Evolutionary conservation across 2,329 filamentous ascomycete species (phyloP), one percentile per base, ranked within the genome.

Genomic region (Daldinia sp.): DNA sequence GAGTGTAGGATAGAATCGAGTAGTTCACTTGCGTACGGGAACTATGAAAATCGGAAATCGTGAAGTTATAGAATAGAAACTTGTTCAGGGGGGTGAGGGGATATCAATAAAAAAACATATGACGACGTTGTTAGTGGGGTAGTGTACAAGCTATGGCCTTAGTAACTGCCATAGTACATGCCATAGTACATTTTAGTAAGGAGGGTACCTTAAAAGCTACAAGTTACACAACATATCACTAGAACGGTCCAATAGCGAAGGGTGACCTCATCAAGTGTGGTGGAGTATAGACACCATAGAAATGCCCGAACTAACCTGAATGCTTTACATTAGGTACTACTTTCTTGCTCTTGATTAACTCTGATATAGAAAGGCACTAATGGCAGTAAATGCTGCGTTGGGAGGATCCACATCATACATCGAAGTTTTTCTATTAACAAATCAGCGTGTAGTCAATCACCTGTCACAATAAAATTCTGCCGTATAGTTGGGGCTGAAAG

Each of bases 191-290:
- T 46, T 37, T 39, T 39, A 23, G 28, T 20, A 20, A 1, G 35
- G 35, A 10, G 18, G 33, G 20, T 48, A 26, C 67, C 44, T 58
- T 56, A 56, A 33, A 64, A 60, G 60, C 57, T 55, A 46, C 33
- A 55, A 57, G 63, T 39, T 59, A 57, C 54, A 33, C 60, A 37
- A 57, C 54, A 12, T 44, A 44, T 35, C 28, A 42, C 42, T 46
- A 63, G 54, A 62, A 68, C 60, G 59, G 68, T 68, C 63, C 70
- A 63, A 58, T 50, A 64, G 57, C 57, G 59, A 35, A 67, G 66
- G 41, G 67, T 76, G 72, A 75, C 60, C 65, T 76, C 71, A 74
- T 75, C 70, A 50, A 13, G 46, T 10, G 46, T 50, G 46, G 46
- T 50, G 46, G 46, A 50, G 26, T 50, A 50, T 50, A 30, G 15